Percentiles rank a stretch among this genome's conserved stretches.
Conservation (phyloP, 108 stramenopile species). For the Pseudonitzschia pungens region DNA sequence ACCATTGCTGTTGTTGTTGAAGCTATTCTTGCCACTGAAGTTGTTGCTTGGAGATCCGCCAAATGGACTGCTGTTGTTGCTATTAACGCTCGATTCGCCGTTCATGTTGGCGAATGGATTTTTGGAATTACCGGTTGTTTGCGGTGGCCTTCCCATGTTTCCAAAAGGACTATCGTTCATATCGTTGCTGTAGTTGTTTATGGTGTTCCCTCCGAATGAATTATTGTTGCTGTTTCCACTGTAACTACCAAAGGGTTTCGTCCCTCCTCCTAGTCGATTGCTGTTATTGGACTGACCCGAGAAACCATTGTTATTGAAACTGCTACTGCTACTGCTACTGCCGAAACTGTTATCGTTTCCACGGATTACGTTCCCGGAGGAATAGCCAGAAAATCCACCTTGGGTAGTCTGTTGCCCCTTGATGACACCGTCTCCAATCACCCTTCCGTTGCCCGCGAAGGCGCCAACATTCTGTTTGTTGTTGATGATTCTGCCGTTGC, state of each 20-base stretch:
- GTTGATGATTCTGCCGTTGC: no score
- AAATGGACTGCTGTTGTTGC: not conserved
- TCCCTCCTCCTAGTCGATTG: not conserved
- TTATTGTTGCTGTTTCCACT: not conserved
- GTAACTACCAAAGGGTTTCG: not conserved
- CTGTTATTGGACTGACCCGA: not conserved
- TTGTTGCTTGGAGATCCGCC: not conserved
- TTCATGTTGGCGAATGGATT: not conserved
- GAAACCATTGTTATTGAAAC: conserved; percentile 2
- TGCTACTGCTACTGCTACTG: not conserved
- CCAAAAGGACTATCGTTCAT: not conserved
- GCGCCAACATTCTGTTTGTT: not conserved
- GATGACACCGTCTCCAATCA: not conserved
- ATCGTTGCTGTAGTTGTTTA: not conserved
- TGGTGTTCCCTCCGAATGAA: not conserved
- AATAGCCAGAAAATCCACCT: not conserved
- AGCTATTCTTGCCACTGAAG: not conserved
- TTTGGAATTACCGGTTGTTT: not conserved
- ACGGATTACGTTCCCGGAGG: not conserved
- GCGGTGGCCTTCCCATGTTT: not conserved
- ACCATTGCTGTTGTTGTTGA: not conserved
- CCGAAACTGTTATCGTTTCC: not conserved
- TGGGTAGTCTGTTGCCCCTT: not conserved
- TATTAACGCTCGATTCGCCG: not conserved
- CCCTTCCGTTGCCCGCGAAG: not conserved